Evolutionary conservation across 2,329 filamentous ascomycete species (phyloP), one percentile per base, ranked within the genome.

Genomic region (Monosporascus sp.): DNA sequence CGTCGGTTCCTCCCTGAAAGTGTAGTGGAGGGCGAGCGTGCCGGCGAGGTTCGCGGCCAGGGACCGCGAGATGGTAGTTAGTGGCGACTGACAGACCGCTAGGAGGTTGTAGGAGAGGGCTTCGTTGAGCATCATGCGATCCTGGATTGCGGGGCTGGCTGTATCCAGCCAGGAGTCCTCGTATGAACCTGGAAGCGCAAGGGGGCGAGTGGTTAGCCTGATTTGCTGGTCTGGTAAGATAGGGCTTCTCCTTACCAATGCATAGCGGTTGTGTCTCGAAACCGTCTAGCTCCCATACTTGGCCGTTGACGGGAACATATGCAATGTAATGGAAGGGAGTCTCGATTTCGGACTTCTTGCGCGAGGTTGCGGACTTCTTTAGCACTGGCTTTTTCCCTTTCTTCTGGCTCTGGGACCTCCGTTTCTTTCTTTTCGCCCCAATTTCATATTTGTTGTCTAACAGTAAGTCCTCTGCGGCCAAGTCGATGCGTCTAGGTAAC

Each of bases 261-360:
- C 77, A 80, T 37, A 84, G 79, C 3, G 91, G 93, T 58, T 85
- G 82, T 43, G 75, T 75, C 67, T 92, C 85, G 22, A 97, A 75
- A 5, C 93, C 93, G 69, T 97, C 93, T 5, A 97, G 82, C 67
- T 92, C 89, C 91, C 91, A 97, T 15, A 96, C 81, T 52, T 82
- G 76, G 2, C 82, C 85, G n/a, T 80, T 77, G 15, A 85, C 80
- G 2, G 90, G 89, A 31, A 97, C 85, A 65, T 93, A 96, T 7
- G 91, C 92, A 58, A 96, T 87, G 69, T 94, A 97, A 66, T 97
- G 93, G 65, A 87, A 94, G 0, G 82, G 85, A 14, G 81, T 78
- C n/a, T 89, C 81, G 0, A 78, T 72, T 7, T 79, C 73, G 5
- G 71, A 68, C n/a, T 70, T 77, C 38, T 69, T 73, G 7, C 49